Percentiles rank a stretch among this genome's conserved stretches.
Evolutionary conservation across 495 filamentous ascomycete genomes (phyloP).

Genomic region (Hypoxylon perforatum): DNA sequence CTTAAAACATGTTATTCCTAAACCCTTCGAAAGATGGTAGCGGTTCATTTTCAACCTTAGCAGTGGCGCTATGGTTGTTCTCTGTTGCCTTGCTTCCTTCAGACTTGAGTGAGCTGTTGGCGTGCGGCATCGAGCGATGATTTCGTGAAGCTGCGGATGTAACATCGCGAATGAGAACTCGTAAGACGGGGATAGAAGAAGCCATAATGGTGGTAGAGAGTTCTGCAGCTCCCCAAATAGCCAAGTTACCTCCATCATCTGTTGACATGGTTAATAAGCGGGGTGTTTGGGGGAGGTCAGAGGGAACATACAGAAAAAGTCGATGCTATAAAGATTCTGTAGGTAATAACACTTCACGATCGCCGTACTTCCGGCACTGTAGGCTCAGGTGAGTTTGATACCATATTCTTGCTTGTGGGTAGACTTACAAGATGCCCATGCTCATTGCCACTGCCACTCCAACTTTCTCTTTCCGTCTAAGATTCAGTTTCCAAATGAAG

Average conservation of each 20-base stretch:
- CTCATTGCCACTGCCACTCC: slow-evolving; percentile 39
- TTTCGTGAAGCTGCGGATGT: no score
- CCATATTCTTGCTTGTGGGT: background rate
- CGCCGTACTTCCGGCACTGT: slow-evolving; percentile 13
- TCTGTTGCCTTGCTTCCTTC: no score
- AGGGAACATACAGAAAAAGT: slow-evolving; percentile 34
- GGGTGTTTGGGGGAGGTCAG: background rate
- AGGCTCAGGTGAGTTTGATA: background rate
- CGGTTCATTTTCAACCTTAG: no score
- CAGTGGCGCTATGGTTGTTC: no score
- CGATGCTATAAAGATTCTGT: slow-evolving; percentile 7
- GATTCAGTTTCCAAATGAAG: slow-evolving; percentile 31
- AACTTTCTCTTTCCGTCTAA: slow-evolving; percentile 31
- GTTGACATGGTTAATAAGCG: background rate
- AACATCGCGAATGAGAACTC: no score
- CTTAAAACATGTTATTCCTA: no score
- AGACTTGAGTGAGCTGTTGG: no score
- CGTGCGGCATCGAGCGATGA: no score
- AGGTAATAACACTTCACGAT: slow-evolving; percentile 19
- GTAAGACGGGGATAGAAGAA: no score
- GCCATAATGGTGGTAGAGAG: no score
- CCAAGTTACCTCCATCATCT: slow-evolving; percentile 12
- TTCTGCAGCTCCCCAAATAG: slow-evolving; percentile 11
- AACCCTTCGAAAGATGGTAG: no score
- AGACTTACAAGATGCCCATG: slow-evolving; percentile 32